Conservation (phyloP, 2,329 filamentous ascomycete genomes). For the Pseudogymnoascus sp. region DNA sequence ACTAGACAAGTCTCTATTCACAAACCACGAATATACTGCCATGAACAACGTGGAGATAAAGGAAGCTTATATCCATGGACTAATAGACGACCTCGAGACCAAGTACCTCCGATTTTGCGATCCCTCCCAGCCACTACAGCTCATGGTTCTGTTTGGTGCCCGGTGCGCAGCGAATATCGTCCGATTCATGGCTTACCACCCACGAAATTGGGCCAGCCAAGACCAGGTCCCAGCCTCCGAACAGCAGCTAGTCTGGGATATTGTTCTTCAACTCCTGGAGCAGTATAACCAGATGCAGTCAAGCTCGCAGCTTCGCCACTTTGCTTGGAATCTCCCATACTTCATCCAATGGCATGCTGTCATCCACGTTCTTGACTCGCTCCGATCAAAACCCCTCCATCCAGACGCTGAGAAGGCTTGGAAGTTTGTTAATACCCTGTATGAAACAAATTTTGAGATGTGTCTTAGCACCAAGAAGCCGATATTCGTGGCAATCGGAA, state of each 20-base stretch:
- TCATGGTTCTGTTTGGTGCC: constrained; percentile 16
- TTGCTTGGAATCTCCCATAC: constrained; percentile 18
- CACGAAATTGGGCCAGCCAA: constrained; percentile 14
- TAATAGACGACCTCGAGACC: constrained; percentile 32
- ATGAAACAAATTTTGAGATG: constrained; percentile 24
- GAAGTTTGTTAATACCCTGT: constrained; percentile 27
- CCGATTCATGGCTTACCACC: constrained; percentile 19
- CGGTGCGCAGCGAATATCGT: constrained; percentile 11
- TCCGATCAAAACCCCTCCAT: constrained; percentile 20
- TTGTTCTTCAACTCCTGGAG: constrained; percentile 29
- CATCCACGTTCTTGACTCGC: constrained; percentile 23
- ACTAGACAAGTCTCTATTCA: constrained; percentile 5
- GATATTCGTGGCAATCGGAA: constrained; percentile 13
- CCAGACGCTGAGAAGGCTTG: constrained; percentile 27
- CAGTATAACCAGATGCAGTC: constrained; percentile 28
- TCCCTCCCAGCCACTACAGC: constrained; percentile 30
- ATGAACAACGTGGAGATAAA: constrained; percentile 13
- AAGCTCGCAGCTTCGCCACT: constrained; percentile 20
- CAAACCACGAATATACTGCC: constrained; percentile 14
- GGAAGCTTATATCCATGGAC: constrained; percentile 6
- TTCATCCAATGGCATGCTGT: constrained; percentile 22
- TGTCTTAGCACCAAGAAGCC: constrained; percentile 10
- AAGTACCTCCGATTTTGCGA: constrained; percentile 34
- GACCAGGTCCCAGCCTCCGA: constrained; percentile 17
- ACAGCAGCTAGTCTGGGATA: constrained; percentile 20